A percentile compares a stretch with the other conserved stretches of the same genome.
Conservation (phyloP, 2,329 filamentous ascomycete genomes). For the Rutstroemia sp. region DNA sequence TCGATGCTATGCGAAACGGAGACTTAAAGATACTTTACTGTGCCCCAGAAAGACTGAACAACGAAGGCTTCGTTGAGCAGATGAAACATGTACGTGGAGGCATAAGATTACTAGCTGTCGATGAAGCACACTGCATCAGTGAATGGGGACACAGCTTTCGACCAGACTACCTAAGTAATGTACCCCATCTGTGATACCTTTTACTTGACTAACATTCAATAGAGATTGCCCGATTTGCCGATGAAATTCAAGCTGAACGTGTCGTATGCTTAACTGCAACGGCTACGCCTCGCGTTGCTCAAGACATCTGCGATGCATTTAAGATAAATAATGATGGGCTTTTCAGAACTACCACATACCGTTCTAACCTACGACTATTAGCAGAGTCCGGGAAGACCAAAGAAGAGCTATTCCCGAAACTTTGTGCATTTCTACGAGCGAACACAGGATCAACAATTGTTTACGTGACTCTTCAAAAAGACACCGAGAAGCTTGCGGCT, state of each 20-base stretch:
- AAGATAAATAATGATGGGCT: constrained; percentile 40
- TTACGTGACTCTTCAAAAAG: constrained; percentile 52
- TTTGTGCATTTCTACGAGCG: constrained; percentile 41
- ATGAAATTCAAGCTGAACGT: constrained; percentile 48
- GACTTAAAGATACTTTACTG: constrained; percentile 48
- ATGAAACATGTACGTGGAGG: constrained; percentile 48
- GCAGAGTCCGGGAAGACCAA: constrained; percentile 37
- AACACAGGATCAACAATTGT: constrained; percentile 51
- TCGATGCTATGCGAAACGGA: constrained; percentile 40
- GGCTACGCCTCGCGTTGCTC: constrained; percentile 47
- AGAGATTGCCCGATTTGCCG: constrained; percentile 45
- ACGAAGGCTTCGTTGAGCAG: constrained; percentile 49
- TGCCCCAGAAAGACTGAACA: constrained; percentile 52
- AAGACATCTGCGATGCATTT: constrained; percentile 48
- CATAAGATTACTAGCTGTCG: constrained; percentile 48
- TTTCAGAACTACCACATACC: constrained; percentile 52
- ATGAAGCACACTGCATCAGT: constrained; percentile 53
- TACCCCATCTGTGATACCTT: not conserved
- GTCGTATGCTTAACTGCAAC: constrained; percentile 55
- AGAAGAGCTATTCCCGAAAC: constrained; percentile 37
- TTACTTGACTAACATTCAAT: constrained; percentile 6
- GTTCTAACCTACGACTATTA: constrained; percentile 46
- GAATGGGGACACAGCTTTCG: constrained; percentile 46
- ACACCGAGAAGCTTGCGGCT: constrained; percentile 39
- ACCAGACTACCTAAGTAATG: constrained; percentile 41